These are phyloP conservation scores for Phialemoniopsis sp. DNA, from an alignment of 2,329 filamentous ascomycete genomes.

Conservation along the genomic window DNA sequence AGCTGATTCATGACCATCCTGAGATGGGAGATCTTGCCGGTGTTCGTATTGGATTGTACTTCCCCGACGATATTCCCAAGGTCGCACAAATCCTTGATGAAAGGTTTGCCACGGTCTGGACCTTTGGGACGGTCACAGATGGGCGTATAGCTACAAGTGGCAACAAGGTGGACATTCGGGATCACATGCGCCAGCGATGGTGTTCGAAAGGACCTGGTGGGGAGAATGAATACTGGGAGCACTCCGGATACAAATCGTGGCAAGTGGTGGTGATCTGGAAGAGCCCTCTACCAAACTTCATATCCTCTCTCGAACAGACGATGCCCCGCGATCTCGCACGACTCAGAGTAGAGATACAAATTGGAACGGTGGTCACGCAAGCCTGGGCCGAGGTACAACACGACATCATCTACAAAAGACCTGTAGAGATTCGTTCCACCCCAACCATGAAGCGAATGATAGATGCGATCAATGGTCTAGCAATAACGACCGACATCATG, in stretches of 20 bases:
- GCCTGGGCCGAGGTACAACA: background rate
- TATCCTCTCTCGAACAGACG: too few species aligned
- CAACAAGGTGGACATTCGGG: too few species aligned
- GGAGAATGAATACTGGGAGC: background rate
- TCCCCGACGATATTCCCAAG: too few species aligned
- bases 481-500: background rate
- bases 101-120: too few species aligned
- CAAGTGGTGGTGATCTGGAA: background rate
- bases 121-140: too few species aligned
- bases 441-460: background rate
- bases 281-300: background rate
- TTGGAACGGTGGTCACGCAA: background rate
- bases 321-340: too few species aligned
- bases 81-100: too few species aligned
- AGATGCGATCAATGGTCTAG: background rate
- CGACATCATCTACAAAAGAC: slow-evolving; percentile 1
- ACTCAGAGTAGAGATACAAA: background rate
- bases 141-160: too few species aligned
- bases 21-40: too few species aligned
- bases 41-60: too few species aligned
- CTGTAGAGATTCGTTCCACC: background rate
- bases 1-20: too few species aligned
- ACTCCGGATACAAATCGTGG: background rate
- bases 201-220: background rate
- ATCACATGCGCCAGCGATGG: too few species aligned